phyloP scores from a whole-genome alignment of 306 rosid species.

The Morella rubra region DNA sequence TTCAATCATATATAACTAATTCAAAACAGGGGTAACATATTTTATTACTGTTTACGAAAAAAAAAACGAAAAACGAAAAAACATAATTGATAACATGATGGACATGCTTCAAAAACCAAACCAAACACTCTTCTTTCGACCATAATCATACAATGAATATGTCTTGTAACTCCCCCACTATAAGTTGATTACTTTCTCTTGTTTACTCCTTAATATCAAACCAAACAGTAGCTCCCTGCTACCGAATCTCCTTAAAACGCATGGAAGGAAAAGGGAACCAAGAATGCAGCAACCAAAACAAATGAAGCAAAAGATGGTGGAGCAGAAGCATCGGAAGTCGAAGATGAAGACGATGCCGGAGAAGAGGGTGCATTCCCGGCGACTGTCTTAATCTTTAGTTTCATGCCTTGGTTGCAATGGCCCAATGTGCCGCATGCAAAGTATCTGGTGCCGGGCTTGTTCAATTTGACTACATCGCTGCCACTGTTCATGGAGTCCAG shows the following conservation, averaged over 20 bases:
- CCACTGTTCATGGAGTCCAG: slow-evolving; percentile 59
- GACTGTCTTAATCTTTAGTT: slow-evolving; percentile 51
- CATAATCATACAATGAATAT: slow-evolving; percentile 2
- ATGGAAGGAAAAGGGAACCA: slow-evolving; percentile 16
- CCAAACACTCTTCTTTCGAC: not conserved
- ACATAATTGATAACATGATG: not conserved
- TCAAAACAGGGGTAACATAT: no score
- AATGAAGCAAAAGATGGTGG: slow-evolving; percentile 29
- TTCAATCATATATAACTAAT: no score
- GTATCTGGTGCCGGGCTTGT: slow-evolving; percentile 56
- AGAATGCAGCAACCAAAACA: slow-evolving; percentile 25
- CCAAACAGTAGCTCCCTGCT: not conserved
- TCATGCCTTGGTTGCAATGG: slow-evolving; percentile 85
- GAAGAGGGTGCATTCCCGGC: slow-evolving; percentile 52
- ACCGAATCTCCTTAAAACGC: slow-evolving; percentile 24
- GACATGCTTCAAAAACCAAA: not conserved
- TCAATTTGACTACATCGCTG: slow-evolving; percentile 50
- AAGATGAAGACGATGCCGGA: slow-evolving; percentile 37
- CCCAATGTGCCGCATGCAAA: slow-evolving; percentile 82
- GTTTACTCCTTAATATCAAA: not conserved
- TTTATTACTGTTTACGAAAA: no score
- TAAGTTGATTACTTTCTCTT: not conserved
- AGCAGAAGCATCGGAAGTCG: slow-evolving; percentile 35
- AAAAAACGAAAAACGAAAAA: no score
- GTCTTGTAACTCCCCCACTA: not conserved